phyloP scores from a whole-genome alignment of 202 grass and related monocot genomes.

The Schoenoplectus triqueter region DNA sequence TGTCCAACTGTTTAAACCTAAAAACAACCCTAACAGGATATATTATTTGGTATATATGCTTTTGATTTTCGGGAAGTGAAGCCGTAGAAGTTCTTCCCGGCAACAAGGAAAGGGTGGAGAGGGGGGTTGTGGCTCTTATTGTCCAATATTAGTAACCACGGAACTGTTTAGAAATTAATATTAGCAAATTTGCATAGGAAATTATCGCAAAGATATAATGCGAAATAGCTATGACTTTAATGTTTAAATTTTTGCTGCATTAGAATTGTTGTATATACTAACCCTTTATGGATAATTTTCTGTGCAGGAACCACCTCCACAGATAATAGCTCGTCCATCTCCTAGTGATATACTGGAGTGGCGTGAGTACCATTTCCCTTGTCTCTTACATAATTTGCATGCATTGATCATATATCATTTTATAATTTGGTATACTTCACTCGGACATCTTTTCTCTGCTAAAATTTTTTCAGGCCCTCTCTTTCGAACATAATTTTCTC shows the following conservation, averaged over 20 bases:
- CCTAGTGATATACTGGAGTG: constrained; percentile 90
- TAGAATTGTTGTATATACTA: not conserved
- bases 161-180: not conserved
- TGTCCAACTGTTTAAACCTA: too few species aligned
- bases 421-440: constrained; percentile 13
- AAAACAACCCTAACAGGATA: not conserved
- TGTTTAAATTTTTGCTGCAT: not conserved
- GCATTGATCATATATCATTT: not conserved
- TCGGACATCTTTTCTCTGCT: not conserved
- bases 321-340: constrained; percentile 92
- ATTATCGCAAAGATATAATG: not conserved
- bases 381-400: not conserved
- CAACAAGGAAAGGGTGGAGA: too few species aligned
- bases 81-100: not conserved
- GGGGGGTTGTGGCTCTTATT: not conserved
- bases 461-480: not conserved
- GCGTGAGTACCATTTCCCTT: constrained; percentile 61
- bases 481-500: not conserved
- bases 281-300: constrained; percentile 1
- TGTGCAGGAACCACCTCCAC: constrained; percentile 81
- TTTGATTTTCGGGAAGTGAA: not conserved
- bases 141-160: not conserved
- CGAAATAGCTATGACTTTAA: not conserved
- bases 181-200: not conserved
- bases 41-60: not conserved